Percentiles rank a stretch among this genome's conserved stretches.
Conservation (phyloP, 805 yeast genomes). For the Saccharomycopsis sp. region DNA sequence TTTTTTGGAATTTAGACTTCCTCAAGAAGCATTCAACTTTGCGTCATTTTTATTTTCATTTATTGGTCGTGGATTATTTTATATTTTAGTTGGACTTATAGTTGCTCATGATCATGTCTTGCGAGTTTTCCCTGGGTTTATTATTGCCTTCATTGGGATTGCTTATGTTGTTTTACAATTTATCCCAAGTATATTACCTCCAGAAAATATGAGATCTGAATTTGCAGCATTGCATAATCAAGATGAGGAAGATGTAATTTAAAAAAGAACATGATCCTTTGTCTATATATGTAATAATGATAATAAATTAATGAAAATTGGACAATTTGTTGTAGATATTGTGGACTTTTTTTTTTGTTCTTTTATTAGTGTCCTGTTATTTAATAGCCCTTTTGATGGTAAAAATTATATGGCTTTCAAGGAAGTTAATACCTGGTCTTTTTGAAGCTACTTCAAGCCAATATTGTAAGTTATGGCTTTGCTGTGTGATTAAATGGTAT, state of each 20-base stretch:
- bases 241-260: conserved; percentile 28
- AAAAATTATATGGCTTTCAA: too few relatives aligned
- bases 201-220: conserved; percentile 68
- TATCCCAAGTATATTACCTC: conserved; percentile 68
- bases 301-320: too few relatives aligned
- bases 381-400: too few relatives aligned
- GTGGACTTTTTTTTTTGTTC: too few relatives aligned
- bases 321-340: too few relatives aligned
- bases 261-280: too few relatives aligned
- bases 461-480: too few relatives aligned
- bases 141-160: conserved; percentile 56
- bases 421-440: too few relatives aligned
- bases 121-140: conserved; percentile 49
- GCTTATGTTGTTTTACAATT: conserved; percentile 59
- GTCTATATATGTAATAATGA: too few relatives aligned
- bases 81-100: conserved; percentile 43
- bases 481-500: too few relatives aligned
- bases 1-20: conserved; percentile 35
- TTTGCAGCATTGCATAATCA: conserved; percentile 32
- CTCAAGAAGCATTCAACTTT: conserved; percentile 56
- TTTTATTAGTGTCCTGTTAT: too few relatives aligned
- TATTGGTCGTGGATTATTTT: conserved; percentile 46
- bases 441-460: too few relatives aligned
- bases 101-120: conserved; percentile 46
- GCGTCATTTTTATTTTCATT: conserved; percentile 65